Evolutionary conservation across 139 green algal species (phyloP).

Genomic region (Picochlorum sp.): DNA sequence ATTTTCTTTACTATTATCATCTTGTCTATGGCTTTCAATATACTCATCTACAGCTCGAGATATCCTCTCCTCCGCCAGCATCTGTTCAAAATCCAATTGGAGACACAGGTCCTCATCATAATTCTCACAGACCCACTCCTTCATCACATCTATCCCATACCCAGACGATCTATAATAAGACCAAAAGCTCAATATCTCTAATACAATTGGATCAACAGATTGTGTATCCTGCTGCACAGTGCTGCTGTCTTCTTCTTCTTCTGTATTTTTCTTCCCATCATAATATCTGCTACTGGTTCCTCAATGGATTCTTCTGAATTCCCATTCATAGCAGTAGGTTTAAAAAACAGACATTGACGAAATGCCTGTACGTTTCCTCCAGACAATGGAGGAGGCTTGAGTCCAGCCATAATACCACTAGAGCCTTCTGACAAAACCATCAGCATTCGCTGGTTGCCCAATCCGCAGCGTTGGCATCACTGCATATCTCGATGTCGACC

Average conservation of each 20-base stretch:
- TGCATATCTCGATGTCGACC: constrained; percentile 5
- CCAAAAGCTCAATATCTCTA: constrained; percentile 13
- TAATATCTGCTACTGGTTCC: too few species aligned
- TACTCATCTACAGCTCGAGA: neutral
- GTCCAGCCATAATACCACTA: neutral
- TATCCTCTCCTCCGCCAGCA: neutral
- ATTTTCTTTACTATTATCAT: neutral
- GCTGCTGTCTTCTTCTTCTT: neutral
- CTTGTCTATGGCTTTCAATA: neutral
- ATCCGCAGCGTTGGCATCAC: neutral
- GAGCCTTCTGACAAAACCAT: neutral
- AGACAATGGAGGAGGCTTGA: constrained; percentile 5
- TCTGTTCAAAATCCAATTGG: constrained; percentile 3
- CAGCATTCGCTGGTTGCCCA: too few species aligned
- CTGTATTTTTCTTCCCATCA: too few species aligned
- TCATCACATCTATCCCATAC: constrained; percentile 3
- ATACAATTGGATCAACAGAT: constrained; percentile 1
- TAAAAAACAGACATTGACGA: too few species aligned
- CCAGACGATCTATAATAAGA: constrained; percentile 2
- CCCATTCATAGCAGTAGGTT: too few species aligned
- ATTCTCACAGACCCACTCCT: constrained; percentile 8
- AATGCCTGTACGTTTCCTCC: too few species aligned
- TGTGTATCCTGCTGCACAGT: neutral
- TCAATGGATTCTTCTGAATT: too few species aligned
- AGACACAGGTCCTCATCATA: constrained; percentile 3